These are phyloP conservation scores for Emmonsiellopsis sp. DNA, from an alignment of 2,329 filamentous ascomycete genomes.

Conservation along the genomic window DNA sequence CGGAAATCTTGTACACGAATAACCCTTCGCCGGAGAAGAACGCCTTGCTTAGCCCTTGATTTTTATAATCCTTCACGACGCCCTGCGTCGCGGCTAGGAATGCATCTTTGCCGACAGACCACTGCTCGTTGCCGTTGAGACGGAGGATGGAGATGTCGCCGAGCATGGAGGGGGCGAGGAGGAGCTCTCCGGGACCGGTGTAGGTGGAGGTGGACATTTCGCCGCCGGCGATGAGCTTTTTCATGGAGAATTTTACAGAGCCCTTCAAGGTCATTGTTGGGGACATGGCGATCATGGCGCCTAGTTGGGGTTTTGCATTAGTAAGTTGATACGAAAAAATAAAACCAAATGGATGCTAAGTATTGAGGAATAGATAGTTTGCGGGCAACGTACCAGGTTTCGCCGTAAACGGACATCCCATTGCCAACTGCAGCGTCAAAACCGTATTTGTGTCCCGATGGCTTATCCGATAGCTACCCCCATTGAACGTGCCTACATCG, in stretches of 20 bases:
- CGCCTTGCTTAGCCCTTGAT: conserved; percentile 76
- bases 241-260: conserved; percentile 72
- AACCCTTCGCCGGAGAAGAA: conserved; percentile 91
- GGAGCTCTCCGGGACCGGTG: conserved; percentile 81
- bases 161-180: conserved; percentile 69
- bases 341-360: neutral
- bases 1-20: conserved; percentile 79
- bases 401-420: conserved; percentile 71
- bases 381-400: conserved; percentile 55
- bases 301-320: conserved; percentile 28
- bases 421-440: conserved; percentile 77
- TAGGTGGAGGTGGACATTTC: conserved; percentile 71
- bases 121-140: conserved; percentile 55
- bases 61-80: conserved; percentile 79
- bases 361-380: neutral
- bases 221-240: conserved; percentile 77
- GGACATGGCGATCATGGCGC: conserved; percentile 92
- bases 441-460: conserved; percentile 88
- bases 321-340: neutral
- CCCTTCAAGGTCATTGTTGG: conserved; percentile 78
- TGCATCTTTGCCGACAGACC: conserved; percentile 78
- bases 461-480: conserved; percentile 85
- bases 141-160: conserved; percentile 80
- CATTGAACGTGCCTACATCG: conserved; percentile 94
- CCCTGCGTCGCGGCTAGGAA: conserved; percentile 80